Conservation (phyloP, 345 rosid species). For the Psidium guajava region DNA sequence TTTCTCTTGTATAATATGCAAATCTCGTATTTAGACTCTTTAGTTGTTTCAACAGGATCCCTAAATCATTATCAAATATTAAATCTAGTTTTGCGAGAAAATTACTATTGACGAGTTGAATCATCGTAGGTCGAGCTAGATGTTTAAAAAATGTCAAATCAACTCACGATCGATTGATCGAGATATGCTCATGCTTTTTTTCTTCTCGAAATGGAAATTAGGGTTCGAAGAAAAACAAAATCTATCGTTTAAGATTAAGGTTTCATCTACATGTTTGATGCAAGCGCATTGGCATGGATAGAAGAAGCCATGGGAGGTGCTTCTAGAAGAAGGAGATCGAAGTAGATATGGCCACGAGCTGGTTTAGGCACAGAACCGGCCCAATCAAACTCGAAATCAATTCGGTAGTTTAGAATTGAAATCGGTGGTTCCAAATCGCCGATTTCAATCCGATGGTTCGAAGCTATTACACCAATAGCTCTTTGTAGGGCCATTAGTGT, state of each 20-base stretch:
- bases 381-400: too few species aligned
- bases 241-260: not conserved
- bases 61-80: not conserved
- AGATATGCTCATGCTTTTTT: not conserved
- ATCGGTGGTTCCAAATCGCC: too few species aligned
- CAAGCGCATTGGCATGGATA: not conserved
- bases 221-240: not conserved
- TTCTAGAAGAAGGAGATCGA: not conserved
- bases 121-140: rapidly evolving
- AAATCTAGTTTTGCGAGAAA: rapidly evolving
- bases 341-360: not conserved
- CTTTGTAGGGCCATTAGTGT: too few species aligned
- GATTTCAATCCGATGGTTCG: too few species aligned
- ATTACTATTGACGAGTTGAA: not conserved
- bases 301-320: not conserved
- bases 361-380: too few species aligned
- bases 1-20: not conserved
- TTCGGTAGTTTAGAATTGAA: too few species aligned
- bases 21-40: too few species aligned
- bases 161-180: rapidly evolving
- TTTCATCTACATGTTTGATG: not conserved
- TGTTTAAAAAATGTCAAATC: not conserved
- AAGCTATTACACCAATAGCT: too few species aligned
- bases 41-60: rapidly evolving
- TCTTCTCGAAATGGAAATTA: not conserved